phyloP scores from a whole-genome alignment of 2,329 filamentous ascomycete species.

The Ophiostoma sp. region DNA sequence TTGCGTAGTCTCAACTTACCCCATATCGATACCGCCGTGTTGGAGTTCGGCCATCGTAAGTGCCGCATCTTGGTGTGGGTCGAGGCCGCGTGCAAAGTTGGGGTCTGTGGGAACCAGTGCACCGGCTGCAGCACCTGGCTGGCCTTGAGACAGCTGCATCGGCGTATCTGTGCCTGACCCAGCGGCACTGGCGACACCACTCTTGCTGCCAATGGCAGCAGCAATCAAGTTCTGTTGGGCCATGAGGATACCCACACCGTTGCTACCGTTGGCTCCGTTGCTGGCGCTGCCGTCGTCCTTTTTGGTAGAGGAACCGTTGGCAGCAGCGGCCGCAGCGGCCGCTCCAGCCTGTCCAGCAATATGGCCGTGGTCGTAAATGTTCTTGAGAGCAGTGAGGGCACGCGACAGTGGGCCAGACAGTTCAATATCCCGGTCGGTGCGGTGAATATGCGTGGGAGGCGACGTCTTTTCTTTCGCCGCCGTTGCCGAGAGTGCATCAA shows the following conservation, averaged over 20 bases:
- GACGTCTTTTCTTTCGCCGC: conserved; percentile 61
- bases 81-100: conserved; percentile 36
- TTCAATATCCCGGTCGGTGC: conserved; percentile 61
- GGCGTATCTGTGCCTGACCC: conserved; percentile 47
- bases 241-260: not conserved
- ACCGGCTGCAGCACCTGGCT: conserved; percentile 24
- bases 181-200: not conserved
- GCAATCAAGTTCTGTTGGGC: not conserved
- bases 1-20: conserved; percentile 15
- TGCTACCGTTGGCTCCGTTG: not conserved
- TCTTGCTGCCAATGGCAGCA: not conserved
- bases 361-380: conserved; percentile 66
- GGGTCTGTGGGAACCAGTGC: not conserved
- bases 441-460: conserved; percentile 53
- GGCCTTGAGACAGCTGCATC: conserved; percentile 36
- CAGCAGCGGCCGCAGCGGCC: conserved; percentile 5
- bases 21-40: conserved; percentile 46
- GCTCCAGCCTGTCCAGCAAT: conserved; percentile 46
- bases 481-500: conserved; percentile 62
- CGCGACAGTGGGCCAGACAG: conserved; percentile 62
- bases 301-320: conserved; percentile 35
- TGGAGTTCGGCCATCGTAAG: conserved; percentile 67
- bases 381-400: conserved; percentile 61
- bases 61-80: conserved; percentile 62
- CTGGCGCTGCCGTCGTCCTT: conserved; percentile 46